Percentiles rank a stretch among this genome's conserved stretches.
Evolutionary conservation across 495 filamentous ascomycete genomes (phyloP).

Genomic region (Penicillium maclennaniae): DNA sequence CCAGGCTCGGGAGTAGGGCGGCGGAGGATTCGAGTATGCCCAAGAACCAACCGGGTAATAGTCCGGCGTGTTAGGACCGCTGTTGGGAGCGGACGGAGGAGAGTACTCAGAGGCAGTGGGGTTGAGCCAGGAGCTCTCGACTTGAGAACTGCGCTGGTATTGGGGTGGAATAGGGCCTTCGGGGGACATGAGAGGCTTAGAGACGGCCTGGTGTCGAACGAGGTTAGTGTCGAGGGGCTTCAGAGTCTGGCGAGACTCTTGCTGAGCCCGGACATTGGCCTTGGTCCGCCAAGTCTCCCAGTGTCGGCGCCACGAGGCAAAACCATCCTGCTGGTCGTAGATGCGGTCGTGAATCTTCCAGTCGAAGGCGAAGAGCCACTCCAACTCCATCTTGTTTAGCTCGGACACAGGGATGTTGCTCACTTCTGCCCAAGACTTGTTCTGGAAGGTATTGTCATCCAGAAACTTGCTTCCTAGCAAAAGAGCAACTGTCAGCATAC

Average conservation of each 20-base stretch:
- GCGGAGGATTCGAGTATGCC: slow-evolving; percentile 53
- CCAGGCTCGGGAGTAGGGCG: slow-evolving; percentile 40
- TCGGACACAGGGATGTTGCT: slow-evolving; percentile 86
- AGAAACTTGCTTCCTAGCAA: slow-evolving; percentile 96
- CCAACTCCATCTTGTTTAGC: slow-evolving; percentile 83
- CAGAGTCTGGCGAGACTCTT: slow-evolving; percentile 55
- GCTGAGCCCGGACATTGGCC: slow-evolving; percentile 51
- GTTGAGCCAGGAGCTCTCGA: slow-evolving; percentile 52
- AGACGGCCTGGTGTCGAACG: slow-evolving; percentile 40
- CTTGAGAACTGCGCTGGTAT: slow-evolving; percentile 46
- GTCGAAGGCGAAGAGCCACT: slow-evolving; percentile 82
- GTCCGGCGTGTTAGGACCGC: slow-evolving; percentile 60
- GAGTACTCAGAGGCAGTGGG: slow-evolving; percentile 57
- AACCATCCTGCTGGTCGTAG: slow-evolving; percentile 71
- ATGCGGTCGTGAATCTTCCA: slow-evolving; percentile 90
- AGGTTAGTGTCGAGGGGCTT: slow-evolving; percentile 69
- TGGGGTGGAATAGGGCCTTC: slow-evolving; percentile 49
- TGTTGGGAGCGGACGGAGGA: slow-evolving; percentile 65
- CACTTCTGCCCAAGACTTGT: slow-evolving; percentile 97
- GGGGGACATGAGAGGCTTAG: slow-evolving; percentile 47
- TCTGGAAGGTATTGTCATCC: slow-evolving; percentile 99
- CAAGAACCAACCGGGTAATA: slow-evolving; percentile 52
- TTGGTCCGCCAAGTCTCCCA: slow-evolving; percentile 77
- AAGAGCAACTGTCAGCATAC: slow-evolving; percentile 83
- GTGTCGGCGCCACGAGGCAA: slow-evolving; percentile 73